Evolutionary conservation across 1,284 basidiomycete species (phyloP), one percentile per base, ranked within the genome.

Genomic region (Austroboletus olivaceoglutinosus): DNA sequence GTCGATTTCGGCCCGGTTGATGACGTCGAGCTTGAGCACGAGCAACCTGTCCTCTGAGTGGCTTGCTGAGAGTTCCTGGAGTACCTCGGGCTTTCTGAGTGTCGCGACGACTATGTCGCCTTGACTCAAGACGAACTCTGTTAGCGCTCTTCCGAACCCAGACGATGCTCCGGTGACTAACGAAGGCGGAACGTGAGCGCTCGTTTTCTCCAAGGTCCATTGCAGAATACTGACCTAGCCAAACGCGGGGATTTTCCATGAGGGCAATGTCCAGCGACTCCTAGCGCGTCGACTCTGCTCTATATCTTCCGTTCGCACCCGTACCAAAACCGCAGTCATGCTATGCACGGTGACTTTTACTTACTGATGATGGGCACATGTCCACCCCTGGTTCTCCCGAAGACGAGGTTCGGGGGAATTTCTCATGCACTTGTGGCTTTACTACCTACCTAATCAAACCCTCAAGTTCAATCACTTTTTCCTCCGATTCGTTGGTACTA

Each of bases 101-200:
- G 48, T 51, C 16, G 52, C 42, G n/a, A 54, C 23, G 30, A 41
- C 46, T n/a, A 41, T 25, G 16, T 55, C 47, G 15, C 47, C 53
- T 29, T 43, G 29, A 2, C 27, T 21, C 33, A 55, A 38, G 16
- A 33, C 19, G 30, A 44, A 33, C 29, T 55, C 47, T 2, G 53
- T 33, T 3, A 55, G 10, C 7, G 16, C 16, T 19, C 18, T 54
- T 44, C 52, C 53, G 23, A 54, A 45, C 9, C 47, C 53, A 22
- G 52, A 50, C 0, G 37, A 45, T 38, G 47, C 37, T 9, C 52
- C 52, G 6, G 45, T 54, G n/a, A 53, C 45, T 55, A 34, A 34
- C 15, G 33, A 34, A 34, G 33, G 15, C 15, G 15, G 10, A 16
- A 34, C 33, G 33, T 34, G 33, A 34, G 33, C 10, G 15, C 5